Percentiles rank a stretch among this genome's conserved stretches.
Conservation (phyloP, 73 alveolate species). For the Paramecium primaurelia region DNA sequence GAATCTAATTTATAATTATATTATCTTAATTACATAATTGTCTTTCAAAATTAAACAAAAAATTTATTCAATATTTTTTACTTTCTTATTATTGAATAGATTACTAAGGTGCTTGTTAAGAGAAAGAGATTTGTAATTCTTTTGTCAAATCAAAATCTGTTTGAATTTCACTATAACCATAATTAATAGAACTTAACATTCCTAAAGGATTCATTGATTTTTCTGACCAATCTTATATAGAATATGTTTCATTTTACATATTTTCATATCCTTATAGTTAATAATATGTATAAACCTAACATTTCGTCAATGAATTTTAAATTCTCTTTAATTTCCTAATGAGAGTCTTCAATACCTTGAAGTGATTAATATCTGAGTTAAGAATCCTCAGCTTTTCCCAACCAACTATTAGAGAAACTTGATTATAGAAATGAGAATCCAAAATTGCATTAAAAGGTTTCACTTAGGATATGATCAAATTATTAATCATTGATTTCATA, state of each 20-base stretch:
- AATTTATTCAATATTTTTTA: not conserved
- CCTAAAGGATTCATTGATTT: not conserved
- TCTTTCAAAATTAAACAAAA: not conserved
- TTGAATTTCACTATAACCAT: not conserved
- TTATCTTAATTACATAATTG: too few species aligned
- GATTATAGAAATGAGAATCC: not conserved
- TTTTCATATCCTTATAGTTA: not conserved
- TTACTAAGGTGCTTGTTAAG: not conserved
- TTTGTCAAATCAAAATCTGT: not conserved
- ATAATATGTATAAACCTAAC: not conserved
- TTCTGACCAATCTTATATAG: not conserved
- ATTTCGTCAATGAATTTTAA: not conserved
- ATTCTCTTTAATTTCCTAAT: slow-evolving; percentile 18
- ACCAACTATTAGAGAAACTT: slow-evolving; percentile 8
- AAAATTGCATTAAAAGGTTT: not conserved
- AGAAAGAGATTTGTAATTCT: not conserved
- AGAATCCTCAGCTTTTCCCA: not conserved
- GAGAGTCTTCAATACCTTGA: not conserved
- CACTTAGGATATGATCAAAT: not conserved
- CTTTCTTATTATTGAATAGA: not conserved
- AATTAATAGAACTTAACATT: not conserved
- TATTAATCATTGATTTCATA: not conserved
- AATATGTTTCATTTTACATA: not conserved
- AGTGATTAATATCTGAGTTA: not conserved
- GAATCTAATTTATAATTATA: too few species aligned